phyloP scores from a whole-genome alignment of 2,329 filamentous ascomycete genomes.

The Monilinia fructicola region DNA sequence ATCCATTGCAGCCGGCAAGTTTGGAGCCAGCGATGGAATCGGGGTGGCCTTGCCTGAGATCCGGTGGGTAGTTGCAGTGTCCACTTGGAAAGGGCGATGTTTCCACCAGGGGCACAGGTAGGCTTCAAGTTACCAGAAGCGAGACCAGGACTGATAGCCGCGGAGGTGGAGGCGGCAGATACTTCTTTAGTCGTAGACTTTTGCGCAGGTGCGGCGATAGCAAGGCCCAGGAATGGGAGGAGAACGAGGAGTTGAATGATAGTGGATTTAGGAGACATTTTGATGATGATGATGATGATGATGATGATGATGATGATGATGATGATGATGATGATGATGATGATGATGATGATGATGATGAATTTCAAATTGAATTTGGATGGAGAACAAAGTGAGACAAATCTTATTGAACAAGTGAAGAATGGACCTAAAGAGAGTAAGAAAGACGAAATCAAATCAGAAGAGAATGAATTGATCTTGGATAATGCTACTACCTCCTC shows the following conservation, averaged over 20 bases:
- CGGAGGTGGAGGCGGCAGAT: background rate
- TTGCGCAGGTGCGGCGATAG: slow-evolving; percentile 10
- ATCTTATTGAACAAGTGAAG: background rate
- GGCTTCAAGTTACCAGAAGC: slow-evolving; percentile 20
- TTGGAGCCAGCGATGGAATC: slow-evolving; percentile 38
- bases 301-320: too few relatives aligned
- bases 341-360: too few relatives aligned
- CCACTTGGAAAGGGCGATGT: slow-evolving; percentile 42
- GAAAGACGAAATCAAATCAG: background rate
- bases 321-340: too few relatives aligned
- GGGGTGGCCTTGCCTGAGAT: slow-evolving; percentile 33
- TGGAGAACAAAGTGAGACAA: background rate
- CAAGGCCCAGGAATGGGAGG: slow-evolving; percentile 17
- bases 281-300: too few relatives aligned
- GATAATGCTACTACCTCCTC: background rate
- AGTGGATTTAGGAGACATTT: slow-evolving; percentile 19
- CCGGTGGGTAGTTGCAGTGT: slow-evolving; percentile 45
- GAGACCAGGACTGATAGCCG: background rate
- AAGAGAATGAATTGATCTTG: background rate
- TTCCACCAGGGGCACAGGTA: slow-evolving; percentile 37
- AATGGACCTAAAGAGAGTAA: background rate
- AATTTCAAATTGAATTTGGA: background rate
- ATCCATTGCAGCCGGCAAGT: slow-evolving; percentile 44
- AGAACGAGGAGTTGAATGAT: slow-evolving; percentile 16
- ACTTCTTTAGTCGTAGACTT: background rate